phyloP scores from a whole-genome alignment of 176 grass and related monocot species.

The Oryza longistaminata region DNA sequence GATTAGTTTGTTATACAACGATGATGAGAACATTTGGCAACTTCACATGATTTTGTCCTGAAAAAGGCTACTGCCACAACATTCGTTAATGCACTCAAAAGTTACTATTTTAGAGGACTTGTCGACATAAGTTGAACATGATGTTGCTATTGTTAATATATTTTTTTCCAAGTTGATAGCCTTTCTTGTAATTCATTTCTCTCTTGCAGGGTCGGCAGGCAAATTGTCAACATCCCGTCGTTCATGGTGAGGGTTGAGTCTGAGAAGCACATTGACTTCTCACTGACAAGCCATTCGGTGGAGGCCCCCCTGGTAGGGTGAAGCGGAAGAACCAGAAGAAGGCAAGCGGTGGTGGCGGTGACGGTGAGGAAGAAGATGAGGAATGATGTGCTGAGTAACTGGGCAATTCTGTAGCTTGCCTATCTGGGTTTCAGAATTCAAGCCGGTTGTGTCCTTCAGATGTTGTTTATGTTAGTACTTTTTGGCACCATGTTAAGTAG shows the following conservation, averaged over 20 bases:
- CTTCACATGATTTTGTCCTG: background rate
- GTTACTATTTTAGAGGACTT: background rate
- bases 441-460: background rate
- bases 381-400: slow-evolving; percentile 17
- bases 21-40: slow-evolving; percentile 1
- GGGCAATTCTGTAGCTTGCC: background rate
- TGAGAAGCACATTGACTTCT: slow-evolving; percentile 44
- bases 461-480: background rate
- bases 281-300: slow-evolving; percentile 36
- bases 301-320: slow-evolving; percentile 33
- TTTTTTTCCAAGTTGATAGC: background rate
- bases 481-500: background rate
- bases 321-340: slow-evolving; percentile 47
- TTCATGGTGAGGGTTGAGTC: slow-evolving; percentile 50
- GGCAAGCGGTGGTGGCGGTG: slow-evolving; percentile 32
- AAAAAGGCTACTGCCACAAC: slow-evolving; percentile 14
- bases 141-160: background rate
- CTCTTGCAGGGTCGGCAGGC: slow-evolving; percentile 41
- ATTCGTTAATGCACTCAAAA: background rate
- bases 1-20: background rate
- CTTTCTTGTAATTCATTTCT: no score
- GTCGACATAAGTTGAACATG: background rate
- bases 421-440: slow-evolving; percentile 1
- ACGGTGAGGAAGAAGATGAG: slow-evolving; percentile 47
- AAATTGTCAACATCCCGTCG: slow-evolving; percentile 44